These are phyloP conservation scores for Nemania serpens DNA, from an alignment of 2,329 filamentous ascomycete species.

Conservation along the genomic window DNA sequence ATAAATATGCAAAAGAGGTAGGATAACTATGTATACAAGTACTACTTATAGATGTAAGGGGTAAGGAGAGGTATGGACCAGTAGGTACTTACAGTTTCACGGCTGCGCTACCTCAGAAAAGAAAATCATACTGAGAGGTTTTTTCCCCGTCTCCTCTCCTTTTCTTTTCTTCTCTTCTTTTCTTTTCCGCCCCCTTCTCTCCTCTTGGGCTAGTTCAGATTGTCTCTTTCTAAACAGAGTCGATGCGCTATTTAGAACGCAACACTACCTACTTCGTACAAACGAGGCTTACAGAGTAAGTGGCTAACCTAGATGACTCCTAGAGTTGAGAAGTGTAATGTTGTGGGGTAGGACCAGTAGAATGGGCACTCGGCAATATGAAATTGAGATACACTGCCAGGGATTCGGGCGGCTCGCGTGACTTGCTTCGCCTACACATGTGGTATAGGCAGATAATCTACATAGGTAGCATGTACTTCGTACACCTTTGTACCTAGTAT, in stretches of 20 bases:
- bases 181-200: no score
- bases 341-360: no score
- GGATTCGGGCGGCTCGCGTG: slow-evolving; percentile 8
- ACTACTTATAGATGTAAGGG: no score
- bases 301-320: no score
- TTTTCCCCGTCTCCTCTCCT: no score
- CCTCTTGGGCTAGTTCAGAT: no score
- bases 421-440: background rate
- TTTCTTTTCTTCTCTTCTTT: no score
- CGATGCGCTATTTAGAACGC: slow-evolving; percentile 18
- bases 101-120: background rate
- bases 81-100: no score
- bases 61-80: background rate
- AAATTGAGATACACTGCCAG: slow-evolving; percentile 7
- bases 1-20: background rate
- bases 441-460: background rate
- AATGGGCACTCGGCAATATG: background rate
- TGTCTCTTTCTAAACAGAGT: background rate
- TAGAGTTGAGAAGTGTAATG: no score
- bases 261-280: background rate
- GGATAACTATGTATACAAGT: background rate
- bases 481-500: background rate
- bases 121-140: background rate
- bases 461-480: background rate
- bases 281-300: no score